phyloP scores from a whole-genome alignment of 192 early-diverging fungal genomes.

The Backusella luteola region DNA sequence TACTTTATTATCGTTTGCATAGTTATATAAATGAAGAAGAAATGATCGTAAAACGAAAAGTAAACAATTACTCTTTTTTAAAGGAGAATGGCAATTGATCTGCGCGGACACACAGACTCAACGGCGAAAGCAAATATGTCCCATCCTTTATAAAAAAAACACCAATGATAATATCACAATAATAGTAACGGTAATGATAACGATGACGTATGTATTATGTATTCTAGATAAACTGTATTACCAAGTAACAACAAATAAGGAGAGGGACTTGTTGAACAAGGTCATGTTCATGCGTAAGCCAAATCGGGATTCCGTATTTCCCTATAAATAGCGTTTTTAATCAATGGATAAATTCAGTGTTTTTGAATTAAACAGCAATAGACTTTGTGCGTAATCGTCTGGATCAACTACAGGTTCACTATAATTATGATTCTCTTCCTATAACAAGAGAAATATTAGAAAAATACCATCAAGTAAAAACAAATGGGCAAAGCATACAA shows the following conservation, averaged over 20 bases:
- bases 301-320: too few relatives aligned
- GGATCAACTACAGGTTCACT: background rate
- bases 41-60: too few relatives aligned
- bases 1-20: too few relatives aligned
- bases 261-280: background rate
- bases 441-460: background rate
- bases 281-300: too few relatives aligned
- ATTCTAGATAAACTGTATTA: too few relatives aligned
- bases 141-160: too few relatives aligned
- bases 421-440: background rate
- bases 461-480: background rate
- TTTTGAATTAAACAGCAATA: background rate
- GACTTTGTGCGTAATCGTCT: background rate
- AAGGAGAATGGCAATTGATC: too few relatives aligned
- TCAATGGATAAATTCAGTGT: background rate
- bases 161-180: background rate
- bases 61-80: too few relatives aligned
- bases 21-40: too few relatives aligned
- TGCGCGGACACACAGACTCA: too few relatives aligned
- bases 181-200: background rate
- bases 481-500: background rate
- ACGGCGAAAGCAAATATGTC: too few relatives aligned
- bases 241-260: too few relatives aligned
- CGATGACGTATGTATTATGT: background rate
- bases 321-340: background rate